A percentile compares a stretch with the other conserved stretches of the same genome.
Evolutionary conservation across 2,329 filamentous ascomycete species (phyloP).

Genomic region (Coniella vitis): DNA sequence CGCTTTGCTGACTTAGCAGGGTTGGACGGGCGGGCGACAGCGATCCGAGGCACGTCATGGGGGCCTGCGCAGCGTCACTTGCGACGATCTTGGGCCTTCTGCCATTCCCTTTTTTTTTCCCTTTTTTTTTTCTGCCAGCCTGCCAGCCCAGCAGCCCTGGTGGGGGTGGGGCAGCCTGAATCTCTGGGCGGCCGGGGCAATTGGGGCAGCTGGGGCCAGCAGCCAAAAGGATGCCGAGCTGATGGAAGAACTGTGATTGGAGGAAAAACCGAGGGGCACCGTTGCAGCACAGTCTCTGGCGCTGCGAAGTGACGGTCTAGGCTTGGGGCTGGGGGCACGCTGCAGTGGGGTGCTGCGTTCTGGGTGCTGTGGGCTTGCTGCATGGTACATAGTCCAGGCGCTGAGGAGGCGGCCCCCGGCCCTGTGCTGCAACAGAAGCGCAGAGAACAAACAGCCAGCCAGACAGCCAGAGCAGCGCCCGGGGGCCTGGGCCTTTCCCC

Average conservation of each 20-base stretch:
- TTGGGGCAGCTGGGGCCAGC: not conserved
- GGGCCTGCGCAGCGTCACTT: not conserved
- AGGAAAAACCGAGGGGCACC: constrained; percentile 6
- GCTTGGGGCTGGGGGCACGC: not conserved
- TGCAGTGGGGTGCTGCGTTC: too few species aligned
- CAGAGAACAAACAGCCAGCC: constrained; percentile 2
- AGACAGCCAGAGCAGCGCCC: not conserved
- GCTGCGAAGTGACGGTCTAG: not conserved
- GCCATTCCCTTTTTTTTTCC: too few species aligned
- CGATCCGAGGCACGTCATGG: constrained; percentile 10
- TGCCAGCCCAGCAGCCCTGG: too few species aligned
- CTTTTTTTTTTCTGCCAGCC: too few species aligned
- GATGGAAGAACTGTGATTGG: not conserved
- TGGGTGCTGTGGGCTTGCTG: too few species aligned
- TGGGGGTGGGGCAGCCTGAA: not conserved
- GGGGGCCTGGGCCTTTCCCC: not conserved
- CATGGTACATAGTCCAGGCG: not conserved
- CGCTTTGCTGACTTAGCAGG: not conserved
- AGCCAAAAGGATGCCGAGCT: not conserved
- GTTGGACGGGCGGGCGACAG: constrained; percentile 1
- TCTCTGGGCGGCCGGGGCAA: not conserved
- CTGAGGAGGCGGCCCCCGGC: not conserved
- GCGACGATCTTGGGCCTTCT: not conserved
- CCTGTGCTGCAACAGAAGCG: not conserved
- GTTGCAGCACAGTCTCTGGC: not conserved